Conservation (phyloP, 106 monocot species). For the Acorus gramineus region DNA sequence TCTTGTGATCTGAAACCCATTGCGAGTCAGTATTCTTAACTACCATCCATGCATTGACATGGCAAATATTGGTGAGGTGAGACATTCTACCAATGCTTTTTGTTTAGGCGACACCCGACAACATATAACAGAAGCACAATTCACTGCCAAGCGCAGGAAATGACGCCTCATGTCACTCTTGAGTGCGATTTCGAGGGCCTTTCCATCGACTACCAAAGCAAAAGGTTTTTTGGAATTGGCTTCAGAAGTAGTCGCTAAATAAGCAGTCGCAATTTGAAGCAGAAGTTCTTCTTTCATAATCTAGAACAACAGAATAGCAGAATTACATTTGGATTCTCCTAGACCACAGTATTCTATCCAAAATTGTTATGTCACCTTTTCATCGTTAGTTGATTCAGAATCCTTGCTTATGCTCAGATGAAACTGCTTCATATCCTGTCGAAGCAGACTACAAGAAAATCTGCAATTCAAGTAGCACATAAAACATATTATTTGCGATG, state of each 20-base stretch:
- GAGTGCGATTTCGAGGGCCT: conserved; percentile 6
- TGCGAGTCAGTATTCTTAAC: too few species aligned
- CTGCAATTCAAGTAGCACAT: background rate
- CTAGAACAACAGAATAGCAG: background rate
- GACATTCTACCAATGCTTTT: conserved; percentile 4
- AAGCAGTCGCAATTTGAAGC: conserved; percentile 6
- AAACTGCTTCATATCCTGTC: conserved; percentile 20
- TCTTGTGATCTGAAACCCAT: conserved; percentile 3
- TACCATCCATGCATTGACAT: too few species aligned
- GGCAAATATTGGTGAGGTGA: background rate
- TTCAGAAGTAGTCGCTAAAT: background rate
- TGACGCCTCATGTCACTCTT: background rate
- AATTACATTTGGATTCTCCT: too few species aligned
- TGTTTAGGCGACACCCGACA: conserved; percentile 10
- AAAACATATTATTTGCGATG: too few species aligned
- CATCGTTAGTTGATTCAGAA: background rate
- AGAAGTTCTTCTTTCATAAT: background rate
- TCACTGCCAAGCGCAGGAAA: conserved; percentile 8
- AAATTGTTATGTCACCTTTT: background rate
- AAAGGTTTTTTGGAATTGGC: background rate
- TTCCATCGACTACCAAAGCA: conserved; percentile 5
- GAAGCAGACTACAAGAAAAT: conserved; percentile 3
- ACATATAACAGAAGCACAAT: conserved; percentile 8
- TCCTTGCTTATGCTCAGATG: conserved; percentile 4
- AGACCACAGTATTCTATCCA: background rate